Base-by-base conservation (phyloP, 441 rosid species). In the Populus trichocarpa region DNA sequence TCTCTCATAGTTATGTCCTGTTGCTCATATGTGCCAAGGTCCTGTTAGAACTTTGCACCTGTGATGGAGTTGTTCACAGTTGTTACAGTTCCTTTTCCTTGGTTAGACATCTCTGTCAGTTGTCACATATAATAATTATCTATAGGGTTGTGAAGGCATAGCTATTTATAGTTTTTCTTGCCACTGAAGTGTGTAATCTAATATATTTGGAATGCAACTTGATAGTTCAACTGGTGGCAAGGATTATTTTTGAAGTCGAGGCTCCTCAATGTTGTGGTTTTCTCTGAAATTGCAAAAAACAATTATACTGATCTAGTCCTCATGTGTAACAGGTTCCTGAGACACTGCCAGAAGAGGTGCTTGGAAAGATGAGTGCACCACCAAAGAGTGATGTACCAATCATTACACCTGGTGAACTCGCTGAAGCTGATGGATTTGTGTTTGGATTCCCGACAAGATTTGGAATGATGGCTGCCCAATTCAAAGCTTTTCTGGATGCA, bases 381-480 rank as follows among this genome's bases (percentile, higher is more conserved):
- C 89, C 93, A 9, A 96, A 96, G 91, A 90, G 92, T 53, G 97
- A 92, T 67, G 90, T 89, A 10, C 97, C 98, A 6, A 71, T 89
- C 82, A 90, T 93, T 42, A 87, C 94, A 23, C 88, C 98, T 0
- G 50, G 82, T 2, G 94, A 96, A 50, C 92, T 96, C 26, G 61
- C 89, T 9, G 95, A 92, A 79, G 99, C 97, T 16, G 98, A 93
- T 74, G 99, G 99, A 2, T 84, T 93, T 75, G 78, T 93, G 67
- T 90, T 96, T 76, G 98, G 99, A 64, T 96, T 96, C 89, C 99
- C 98, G 57, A 96, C 99, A 67, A 88, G 98, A 82, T 96, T 84
- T 12, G 99, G 99, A 33, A 92, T 94, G 98, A 96, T 96, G 99
- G 84, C 97, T 81, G 95, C 99, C 36, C 99, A 96, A 83, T 93